Base-by-base conservation (phyloP, 164 flowering plant genomes). In the Cinnamomum chago region DNA sequence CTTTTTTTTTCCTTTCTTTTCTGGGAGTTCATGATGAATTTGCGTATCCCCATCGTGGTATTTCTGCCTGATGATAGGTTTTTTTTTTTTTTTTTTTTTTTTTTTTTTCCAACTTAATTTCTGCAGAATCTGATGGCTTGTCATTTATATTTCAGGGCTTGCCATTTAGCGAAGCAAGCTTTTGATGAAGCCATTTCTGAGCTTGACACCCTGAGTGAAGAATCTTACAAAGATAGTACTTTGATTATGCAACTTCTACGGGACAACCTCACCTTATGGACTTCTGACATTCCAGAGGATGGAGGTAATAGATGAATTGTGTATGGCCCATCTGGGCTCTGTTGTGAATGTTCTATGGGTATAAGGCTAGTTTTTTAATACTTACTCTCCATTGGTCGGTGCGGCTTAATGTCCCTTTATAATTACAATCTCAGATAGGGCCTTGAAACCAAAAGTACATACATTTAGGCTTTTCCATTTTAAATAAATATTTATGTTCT, bases 161-260 rank as follows among this genome's bases (percentile, higher is more conserved):
- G 89, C 79, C 88, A 86, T 72, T 84, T 86, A 47, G 89, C 89
- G 14, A 86, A 84, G 79, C 89, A 86, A 83, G 87, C 87, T 58
- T 86, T 85, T 70, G 88, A 86, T 85, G 89, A 85, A 81, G 90
- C 90, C 22, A 85, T 87, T 66, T 84, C 90, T 27, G 90, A 87
- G 73, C 82, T 87, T 71, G 90, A 87, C 65, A 75, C 81, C 74
- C 79, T 87, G 52, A 85, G 82, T 64, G 89, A 86, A 79, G 89
- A 86, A 58, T 85, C 88, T 22, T 86, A 86, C 84, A 85, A 85
- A 58, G 89, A 86, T 72, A 85, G 89, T 76, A 86, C 89, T 78
- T 76, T 86, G 66, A 86, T 86, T 74, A 83, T 85, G 89, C 89
- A 86, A 70, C 85, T 86, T 60, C 76, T 86, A 74, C 82, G 88